Evolutionary conservation across 176 grass and related monocot species (phyloP), one percentile per base, ranked within the genome.

Genomic region (Bonia amplexicaulis): DNA sequence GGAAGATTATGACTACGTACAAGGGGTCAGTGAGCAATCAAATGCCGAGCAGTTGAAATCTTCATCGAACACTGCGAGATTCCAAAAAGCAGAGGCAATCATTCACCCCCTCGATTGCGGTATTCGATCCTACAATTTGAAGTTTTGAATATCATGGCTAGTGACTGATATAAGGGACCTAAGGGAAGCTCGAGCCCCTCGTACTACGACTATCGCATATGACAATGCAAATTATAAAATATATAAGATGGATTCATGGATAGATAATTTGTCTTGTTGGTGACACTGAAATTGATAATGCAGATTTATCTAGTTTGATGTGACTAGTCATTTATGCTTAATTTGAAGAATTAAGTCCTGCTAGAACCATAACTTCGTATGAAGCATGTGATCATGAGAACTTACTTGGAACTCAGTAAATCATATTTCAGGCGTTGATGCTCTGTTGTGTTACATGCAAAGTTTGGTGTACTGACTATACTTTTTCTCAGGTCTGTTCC

Each of bases 401-500:
- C 63, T 69, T 81, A 46, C 67, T 66, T 37, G 77, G 25, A 77
- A 35, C 42, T 81, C 63, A 54, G 22, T 16, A 20, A 52, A 20
- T 73, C 49, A 62, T 79, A 48, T 71, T 85, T 62, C 39, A 76
- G 9, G 52, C 6, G 16, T 76, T 82, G 46, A 33, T 73, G 35
- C 3, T 54, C 55, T 72, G 42, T 65, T 55, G 49, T 42, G 51
- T 67, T 57, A 59, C 47, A 25, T 23, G 76, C 48, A 88, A 65
- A 72, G 53, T 72, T 85, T 31, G 71, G 39, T 71, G 66, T 90
- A 81, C 74, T 80, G 57, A 85, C 72, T 76, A 22, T 65, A 82
- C 42, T 54, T 45, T 67, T 89, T 77, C 29, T 42, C 80, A 95
- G 95, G 95, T 72, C 57, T 87, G 46, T 66, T 88, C 66, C 89